Percentiles rank a stretch among this genome's conserved stretches.
Conservation (phyloP, 2,329 filamentous ascomycete genomes). For the Sporothrix curviconia region DNA sequence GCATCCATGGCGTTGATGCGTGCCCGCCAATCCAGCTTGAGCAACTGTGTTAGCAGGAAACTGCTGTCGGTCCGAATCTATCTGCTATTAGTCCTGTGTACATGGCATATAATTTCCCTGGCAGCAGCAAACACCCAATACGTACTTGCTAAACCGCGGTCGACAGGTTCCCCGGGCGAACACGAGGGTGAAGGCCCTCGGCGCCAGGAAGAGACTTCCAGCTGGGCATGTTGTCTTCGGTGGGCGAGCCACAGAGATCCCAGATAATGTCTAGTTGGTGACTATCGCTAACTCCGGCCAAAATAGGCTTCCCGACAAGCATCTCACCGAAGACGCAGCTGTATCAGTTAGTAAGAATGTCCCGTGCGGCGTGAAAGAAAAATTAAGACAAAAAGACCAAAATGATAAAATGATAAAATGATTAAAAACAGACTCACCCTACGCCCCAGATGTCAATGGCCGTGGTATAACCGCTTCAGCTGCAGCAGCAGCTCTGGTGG, state of each 20-base stretch:
- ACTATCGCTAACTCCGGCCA: slow-evolving; percentile 79
- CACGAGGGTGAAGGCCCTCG: slow-evolving; percentile 61
- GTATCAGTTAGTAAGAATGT: slow-evolving; percentile 12
- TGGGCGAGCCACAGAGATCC: slow-evolving; percentile 83
- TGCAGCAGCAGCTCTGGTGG: slow-evolving; percentile 88
- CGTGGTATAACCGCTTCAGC: slow-evolving; percentile 84
- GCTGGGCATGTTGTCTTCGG: slow-evolving; percentile 84
- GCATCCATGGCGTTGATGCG: slow-evolving; percentile 93
- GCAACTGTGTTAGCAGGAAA: slow-evolving; percentile 76
- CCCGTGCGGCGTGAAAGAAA: too few species aligned
- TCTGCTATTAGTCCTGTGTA: slow-evolving; percentile 17
- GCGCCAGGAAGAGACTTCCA: slow-evolving; percentile 79
- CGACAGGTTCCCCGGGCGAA: slow-evolving; percentile 58
- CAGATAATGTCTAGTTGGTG: slow-evolving; percentile 94
- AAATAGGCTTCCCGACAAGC: slow-evolving; percentile 87
- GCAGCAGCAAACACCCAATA: not conserved
- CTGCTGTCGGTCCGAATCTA: slow-evolving; percentile 61
- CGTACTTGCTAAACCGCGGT: slow-evolving; percentile 66
- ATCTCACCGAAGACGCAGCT: slow-evolving; percentile 97
- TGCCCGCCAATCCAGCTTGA: slow-evolving; percentile 82
- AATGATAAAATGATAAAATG: too few species aligned
- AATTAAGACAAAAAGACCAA: too few species aligned
- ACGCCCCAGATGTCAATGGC: slow-evolving; percentile 98
- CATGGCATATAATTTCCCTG: not conserved
- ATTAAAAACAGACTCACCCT: too few species aligned